Evolutionary conservation across 345 rosid species (phyloP).

Genomic region (Zanthoxylum bungeanum): DNA sequence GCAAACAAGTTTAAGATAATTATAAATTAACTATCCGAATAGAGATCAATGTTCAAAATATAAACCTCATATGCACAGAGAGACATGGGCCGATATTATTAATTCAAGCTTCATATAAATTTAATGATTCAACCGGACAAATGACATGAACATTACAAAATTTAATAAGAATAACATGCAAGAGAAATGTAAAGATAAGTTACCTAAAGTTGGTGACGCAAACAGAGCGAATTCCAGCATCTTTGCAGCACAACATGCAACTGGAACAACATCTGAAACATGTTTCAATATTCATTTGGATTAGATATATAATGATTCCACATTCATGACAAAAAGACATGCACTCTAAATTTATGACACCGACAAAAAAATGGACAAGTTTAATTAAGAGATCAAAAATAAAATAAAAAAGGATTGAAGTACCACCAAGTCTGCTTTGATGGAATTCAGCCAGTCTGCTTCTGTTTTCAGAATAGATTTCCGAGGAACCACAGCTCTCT

Average conservation of each 20-base stretch:
- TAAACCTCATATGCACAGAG: background rate
- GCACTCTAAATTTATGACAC: too few relatives aligned
- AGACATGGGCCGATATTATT: background rate
- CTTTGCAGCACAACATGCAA: conserved; percentile 98
- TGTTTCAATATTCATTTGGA: too few relatives aligned
- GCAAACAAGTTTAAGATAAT: conserved; percentile 11
- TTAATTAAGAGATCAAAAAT: conserved; percentile 1
- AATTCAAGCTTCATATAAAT: background rate
- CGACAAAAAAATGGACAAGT: too few relatives aligned
- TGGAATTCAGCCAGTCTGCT: conserved; percentile 84
- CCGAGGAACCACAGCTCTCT: conserved; percentile 93
- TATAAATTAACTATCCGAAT: background rate
- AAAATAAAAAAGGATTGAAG: background rate
- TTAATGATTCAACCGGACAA: background rate
- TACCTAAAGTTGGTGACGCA: conserved; percentile 99
- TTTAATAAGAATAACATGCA: background rate
- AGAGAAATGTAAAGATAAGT: conserved; percentile 12
- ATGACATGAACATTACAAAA: background rate
- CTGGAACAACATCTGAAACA: conserved; percentile 98
- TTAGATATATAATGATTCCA: too few relatives aligned
- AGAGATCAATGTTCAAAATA: background rate
- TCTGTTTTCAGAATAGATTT: conserved; percentile 76
- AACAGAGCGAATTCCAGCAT: conserved; percentile 97
- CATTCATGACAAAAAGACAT: too few relatives aligned
- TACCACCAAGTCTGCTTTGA: conserved; percentile 95